Conservation (phyloP, 202 grass and related monocot genomes). For the Hordeum pubiflorum region DNA sequence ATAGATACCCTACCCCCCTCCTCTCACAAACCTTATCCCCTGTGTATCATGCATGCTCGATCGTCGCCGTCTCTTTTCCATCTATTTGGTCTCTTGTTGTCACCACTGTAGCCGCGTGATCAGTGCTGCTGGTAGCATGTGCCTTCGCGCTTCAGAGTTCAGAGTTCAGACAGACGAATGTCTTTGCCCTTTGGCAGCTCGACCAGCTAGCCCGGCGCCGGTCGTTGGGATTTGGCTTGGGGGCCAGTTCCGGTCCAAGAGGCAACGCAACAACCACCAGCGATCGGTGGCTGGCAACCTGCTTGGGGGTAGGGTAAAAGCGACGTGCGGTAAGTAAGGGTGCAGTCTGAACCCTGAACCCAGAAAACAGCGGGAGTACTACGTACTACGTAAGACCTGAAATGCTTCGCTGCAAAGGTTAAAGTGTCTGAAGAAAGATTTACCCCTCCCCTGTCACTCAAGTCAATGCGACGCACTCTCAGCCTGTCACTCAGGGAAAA, state of each 20-base stretch:
- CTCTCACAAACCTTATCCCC: slow-evolving; percentile 17
- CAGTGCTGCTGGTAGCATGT: background rate
- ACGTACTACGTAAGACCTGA: background rate
- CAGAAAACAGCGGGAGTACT: background rate
- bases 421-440: slow-evolving; percentile 17
- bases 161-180: background rate
- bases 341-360: background rate
- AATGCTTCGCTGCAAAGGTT: slow-evolving; percentile 13
- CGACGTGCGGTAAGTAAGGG: background rate
- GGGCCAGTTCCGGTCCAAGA: background rate
- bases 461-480: slow-evolving; percentile 17
- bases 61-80: background rate
- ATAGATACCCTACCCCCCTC: slow-evolving; percentile 6
- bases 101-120: background rate
- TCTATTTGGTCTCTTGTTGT: background rate
- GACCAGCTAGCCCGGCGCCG: background rate
- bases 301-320: background rate
- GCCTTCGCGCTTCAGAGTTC: background rate
- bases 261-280: background rate
- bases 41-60: background rate
- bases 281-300: background rate
- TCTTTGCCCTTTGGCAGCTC: background rate
- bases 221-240: background rate
- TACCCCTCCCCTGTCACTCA: background rate
- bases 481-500: background rate